Percentiles rank a stretch among this genome's conserved stretches.
phyloP scores from a whole-genome alignment of 2,329 filamentous ascomycete genomes.

The Graphilbum ipis-grandicollis region DNA sequence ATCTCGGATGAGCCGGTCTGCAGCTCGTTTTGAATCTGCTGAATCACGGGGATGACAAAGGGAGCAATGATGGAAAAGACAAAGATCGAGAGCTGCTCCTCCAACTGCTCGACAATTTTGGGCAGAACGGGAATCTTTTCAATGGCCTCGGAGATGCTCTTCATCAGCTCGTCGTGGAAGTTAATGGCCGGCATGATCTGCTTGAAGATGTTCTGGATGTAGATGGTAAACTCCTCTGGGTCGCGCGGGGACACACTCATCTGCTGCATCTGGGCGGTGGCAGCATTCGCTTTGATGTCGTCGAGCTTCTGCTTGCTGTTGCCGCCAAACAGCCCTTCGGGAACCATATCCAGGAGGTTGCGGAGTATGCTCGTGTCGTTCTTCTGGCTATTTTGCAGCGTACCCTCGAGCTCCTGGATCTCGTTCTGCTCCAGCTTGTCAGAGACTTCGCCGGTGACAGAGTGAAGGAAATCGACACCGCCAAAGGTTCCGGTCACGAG shows the following conservation, averaged over 20 bases:
- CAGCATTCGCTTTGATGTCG: constrained; percentile 61
- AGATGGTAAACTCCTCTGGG: constrained; percentile 69
- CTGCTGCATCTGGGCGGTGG: constrained; percentile 58
- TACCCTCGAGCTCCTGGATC: constrained; percentile 74
- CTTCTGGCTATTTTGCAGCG: constrained; percentile 46
- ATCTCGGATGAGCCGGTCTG: constrained; percentile 74
- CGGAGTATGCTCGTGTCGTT: constrained; percentile 59
- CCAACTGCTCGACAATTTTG: constrained; percentile 69
- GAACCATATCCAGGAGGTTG: constrained; percentile 66
- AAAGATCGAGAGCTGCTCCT: constrained; percentile 76
- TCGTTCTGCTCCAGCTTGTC: constrained; percentile 89
- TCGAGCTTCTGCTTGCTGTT: constrained; percentile 61
- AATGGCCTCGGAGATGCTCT: constrained; percentile 58
- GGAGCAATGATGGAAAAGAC: constrained; percentile 86
- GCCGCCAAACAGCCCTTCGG: constrained; percentile 60
- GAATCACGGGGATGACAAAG: constrained; percentile 70
- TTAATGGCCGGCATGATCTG: constrained; percentile 82
- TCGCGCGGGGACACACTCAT: constrained; percentile 58
- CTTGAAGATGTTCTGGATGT: constrained; percentile 53
- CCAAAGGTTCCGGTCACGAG: constrained; percentile 85
- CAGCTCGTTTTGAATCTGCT: constrained; percentile 74
- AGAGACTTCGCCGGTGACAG: constrained; percentile 60
- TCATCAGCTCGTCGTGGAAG: constrained; percentile 80
- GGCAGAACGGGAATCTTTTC: constrained; percentile 75
- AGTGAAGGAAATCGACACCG: constrained; percentile 86